Percentiles rank a stretch among this genome's conserved stretches.
Evolutionary conservation across 305 asterid genomes (phyloP).

Genomic region (Fraxinus velutina): DNA sequence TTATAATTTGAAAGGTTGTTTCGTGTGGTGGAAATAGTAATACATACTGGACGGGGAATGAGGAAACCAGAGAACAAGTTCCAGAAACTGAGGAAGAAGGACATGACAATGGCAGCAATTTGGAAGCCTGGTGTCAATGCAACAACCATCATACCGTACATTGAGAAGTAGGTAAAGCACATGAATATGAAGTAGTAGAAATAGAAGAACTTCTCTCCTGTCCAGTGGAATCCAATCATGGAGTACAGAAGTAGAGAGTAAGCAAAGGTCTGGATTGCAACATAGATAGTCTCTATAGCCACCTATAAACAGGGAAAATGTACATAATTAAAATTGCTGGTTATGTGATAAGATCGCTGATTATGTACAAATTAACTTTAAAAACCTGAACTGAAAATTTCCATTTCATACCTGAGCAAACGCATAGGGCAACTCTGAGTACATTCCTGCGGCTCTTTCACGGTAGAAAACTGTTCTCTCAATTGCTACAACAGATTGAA

Average conservation of each 20-base stretch:
- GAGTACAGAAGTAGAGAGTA: conserved; percentile 42
- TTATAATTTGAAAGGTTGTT: neutral
- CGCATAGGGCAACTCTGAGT: conserved; percentile 47
- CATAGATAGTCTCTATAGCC: conserved; percentile 43
- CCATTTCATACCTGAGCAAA: conserved; percentile 42
- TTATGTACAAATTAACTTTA: neutral
- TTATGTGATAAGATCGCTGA: neutral
- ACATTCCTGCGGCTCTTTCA: conserved; percentile 52
- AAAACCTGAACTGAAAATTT: neutral
- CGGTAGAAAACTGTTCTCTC: conserved; percentile 51
- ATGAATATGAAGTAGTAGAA: conserved; percentile 46
- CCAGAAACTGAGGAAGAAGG: conserved; percentile 52
- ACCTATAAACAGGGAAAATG: conserved; percentile 26
- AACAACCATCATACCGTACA: conserved; percentile 52
- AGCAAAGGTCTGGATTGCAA: conserved; percentile 36
- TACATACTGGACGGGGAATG: conserved; percentile 38
- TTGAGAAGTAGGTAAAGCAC: conserved; percentile 42
- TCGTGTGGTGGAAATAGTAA: neutral
- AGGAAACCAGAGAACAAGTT: conserved; percentile 48
- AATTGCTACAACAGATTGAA: conserved; percentile 40
- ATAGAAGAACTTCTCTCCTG: conserved; percentile 33
- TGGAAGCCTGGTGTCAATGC: conserved; percentile 45
- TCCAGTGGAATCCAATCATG: conserved; percentile 46
- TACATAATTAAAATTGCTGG: neutral
- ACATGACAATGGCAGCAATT: conserved; percentile 44